Base-by-base conservation (phyloP, 148 eudicot species). In the Persicaria maculosa region DNA sequence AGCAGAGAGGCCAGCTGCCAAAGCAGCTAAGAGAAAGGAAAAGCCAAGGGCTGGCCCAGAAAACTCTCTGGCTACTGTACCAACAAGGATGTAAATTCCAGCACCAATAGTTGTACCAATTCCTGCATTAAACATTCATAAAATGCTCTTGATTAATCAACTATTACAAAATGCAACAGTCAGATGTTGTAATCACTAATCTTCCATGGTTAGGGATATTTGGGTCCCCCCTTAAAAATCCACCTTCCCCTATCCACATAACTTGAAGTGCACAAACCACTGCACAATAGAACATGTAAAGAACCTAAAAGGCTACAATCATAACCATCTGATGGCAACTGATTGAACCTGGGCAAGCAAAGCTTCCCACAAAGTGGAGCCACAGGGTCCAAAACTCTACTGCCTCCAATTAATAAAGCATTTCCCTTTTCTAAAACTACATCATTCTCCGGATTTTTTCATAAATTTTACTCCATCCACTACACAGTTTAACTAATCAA, bases 21-120 rank as follows among this genome's bases (percentile, higher is more conserved):
- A 80, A 71, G 89, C 91, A 65, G 88, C 89, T 40, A 88, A 79
- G 16, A 88, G 85, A 72, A 88, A 88, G 5, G 89, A 84, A 46
- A 88, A 40, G 9, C 85, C 72, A 44, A 88, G 81, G 68, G 88
- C 84, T 16, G 91, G 91, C n/a, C 91, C 91, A 9, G 91, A 72
- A 67, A 81, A 84, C 80, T 88, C 88, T 84, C 87, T 86, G 16
- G 91, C 91, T 74, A 88, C 91, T 73, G 91, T 86, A 16, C 91
- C 91, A 52, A 88, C 81, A 65, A 88, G 89, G 74, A 88, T 88
- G 76, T 88, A 88, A 40, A 88, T 88, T n/a, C 93, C 93, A 76
- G 93, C 93, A 67, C 93, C 93, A 74, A 89, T 85, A 50, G 93
- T 89, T 19, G 93, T 78, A 7, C 93, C 93, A 77, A 89, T 86